These are phyloP conservation scores for Exophiala bonariae DNA, from an alignment of 2,329 filamentous ascomycete genomes.

Conservation along the genomic window DNA sequence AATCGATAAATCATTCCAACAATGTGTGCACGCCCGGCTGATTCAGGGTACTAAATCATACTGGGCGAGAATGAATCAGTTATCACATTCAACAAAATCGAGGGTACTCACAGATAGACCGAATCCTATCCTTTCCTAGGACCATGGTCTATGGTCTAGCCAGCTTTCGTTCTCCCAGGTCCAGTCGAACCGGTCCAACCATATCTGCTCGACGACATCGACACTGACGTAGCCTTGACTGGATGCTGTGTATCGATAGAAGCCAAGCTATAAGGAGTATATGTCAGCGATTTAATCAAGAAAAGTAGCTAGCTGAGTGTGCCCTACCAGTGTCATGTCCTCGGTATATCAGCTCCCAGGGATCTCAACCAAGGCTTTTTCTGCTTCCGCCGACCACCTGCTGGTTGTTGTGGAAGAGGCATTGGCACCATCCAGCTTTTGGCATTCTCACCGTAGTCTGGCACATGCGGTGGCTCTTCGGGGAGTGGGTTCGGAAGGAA, in stretches of 20 bases:
- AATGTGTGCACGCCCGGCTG: conserved; percentile 27
- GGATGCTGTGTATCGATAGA: conserved; percentile 47
- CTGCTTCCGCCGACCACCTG: conserved; percentile 24
- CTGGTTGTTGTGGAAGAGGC: conserved; percentile 23
- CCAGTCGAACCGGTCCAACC: conserved; percentile 61
- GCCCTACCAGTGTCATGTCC: conserved; percentile 42
- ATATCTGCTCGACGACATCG: conserved; percentile 59
- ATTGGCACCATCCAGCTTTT: conserved; percentile 48
- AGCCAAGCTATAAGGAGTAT: conserved; percentile 35
- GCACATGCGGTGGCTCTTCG: conserved; percentile 36
- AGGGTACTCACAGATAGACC: conserved; percentile 22
- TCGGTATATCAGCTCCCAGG: conserved; percentile 49
- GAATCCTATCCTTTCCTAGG: conserved; percentile 27
- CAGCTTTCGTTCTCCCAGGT: conserved; percentile 45
- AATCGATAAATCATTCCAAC: conserved; percentile 30
- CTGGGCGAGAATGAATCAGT: too few species aligned
- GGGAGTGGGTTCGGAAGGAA: conserved; percentile 40
- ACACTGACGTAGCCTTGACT: conserved; percentile 60
- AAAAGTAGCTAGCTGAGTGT: too few species aligned
- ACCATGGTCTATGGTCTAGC: conserved; percentile 26
- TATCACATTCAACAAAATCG: conserved; percentile 5
- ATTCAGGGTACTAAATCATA: conserved; percentile 31
- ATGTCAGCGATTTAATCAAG: too few species aligned
- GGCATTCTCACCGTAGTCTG: conserved; percentile 42
- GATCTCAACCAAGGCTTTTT: conserved; percentile 39